Evolutionary conservation across 163 green algal species (phyloP).

Genomic region (Chlorella variabilis): DNA sequence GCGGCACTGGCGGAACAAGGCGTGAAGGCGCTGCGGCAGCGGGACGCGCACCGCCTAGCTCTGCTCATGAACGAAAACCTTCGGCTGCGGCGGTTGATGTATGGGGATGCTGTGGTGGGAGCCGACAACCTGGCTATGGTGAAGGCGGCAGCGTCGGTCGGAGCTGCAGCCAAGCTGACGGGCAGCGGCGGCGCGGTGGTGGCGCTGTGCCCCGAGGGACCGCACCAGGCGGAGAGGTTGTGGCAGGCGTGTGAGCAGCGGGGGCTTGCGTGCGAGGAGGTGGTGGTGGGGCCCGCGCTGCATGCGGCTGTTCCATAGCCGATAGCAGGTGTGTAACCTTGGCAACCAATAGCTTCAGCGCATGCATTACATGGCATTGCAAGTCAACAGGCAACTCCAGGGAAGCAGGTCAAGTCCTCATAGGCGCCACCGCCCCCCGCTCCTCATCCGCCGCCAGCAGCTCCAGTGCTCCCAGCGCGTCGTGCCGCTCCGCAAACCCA

Average conservation of each 20-base stretch:
- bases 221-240: conserved; percentile 46
- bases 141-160: conserved; percentile 54
- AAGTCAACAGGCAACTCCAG: not conserved
- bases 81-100: conserved; percentile 66
- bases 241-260: conserved; percentile 24
- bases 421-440: too few species aligned
- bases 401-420: not conserved
- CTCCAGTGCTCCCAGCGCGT: conserved; percentile 53
- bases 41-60: conserved; percentile 43
- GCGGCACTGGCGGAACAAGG: conserved; percentile 33
- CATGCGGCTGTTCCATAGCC: not conserved
- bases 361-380: too few species aligned
- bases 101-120: conserved; percentile 72
- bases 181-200: conserved; percentile 82
- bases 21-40: conserved; percentile 42
- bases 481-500: conserved; percentile 35
- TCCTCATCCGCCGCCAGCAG: conserved; percentile 35
- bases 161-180: conserved; percentile 76
- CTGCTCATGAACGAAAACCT: conserved; percentile 75
- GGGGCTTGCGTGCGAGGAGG: conserved; percentile 31
- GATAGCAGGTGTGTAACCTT: too few species aligned
- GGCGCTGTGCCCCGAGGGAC: conserved; percentile 59
- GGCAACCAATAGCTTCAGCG: too few species aligned
- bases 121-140: conserved; percentile 73
- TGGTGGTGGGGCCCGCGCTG: conserved; percentile 32